Evolutionary conservation across 768 basidiomycete genomes (phyloP).

Genomic region (Rhizopogon roseolus): DNA sequence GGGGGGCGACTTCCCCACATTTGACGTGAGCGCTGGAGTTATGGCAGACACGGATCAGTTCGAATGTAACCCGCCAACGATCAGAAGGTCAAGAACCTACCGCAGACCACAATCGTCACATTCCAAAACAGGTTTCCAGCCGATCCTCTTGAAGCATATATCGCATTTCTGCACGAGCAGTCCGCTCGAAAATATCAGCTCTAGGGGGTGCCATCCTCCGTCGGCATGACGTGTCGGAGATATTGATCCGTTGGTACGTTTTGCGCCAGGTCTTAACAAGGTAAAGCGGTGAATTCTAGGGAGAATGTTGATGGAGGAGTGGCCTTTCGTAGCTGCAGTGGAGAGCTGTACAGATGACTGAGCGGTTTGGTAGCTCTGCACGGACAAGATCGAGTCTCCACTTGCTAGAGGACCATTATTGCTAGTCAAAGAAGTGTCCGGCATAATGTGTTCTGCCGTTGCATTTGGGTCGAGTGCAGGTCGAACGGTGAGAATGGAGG

Average conservation of each 20-base stretch:
- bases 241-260: conserved; percentile 37
- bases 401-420: conserved; percentile 34
- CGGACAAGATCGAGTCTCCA: conserved; percentile 47
- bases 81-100: conserved; percentile 31
- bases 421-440: conserved; percentile 26
- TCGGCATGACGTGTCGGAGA: conserved; percentile 25
- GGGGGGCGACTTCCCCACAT: conserved; percentile 79
- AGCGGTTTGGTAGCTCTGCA: conserved; percentile 64
- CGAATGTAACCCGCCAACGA: conserved; percentile 1
- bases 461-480: conserved; percentile 48
- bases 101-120: conserved; percentile 88
- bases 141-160: conserved; percentile 75
- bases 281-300: conserved; percentile 82
- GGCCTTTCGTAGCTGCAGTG: conserved; percentile 71
- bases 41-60: conserved; percentile 7
- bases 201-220: conserved; percentile 69
- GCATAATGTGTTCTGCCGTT: conserved; percentile 35
- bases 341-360: conserved; percentile 42
- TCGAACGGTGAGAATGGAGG: conserved; percentile 70
- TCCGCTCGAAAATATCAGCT: conserved; percentile 72
- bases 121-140: conserved; percentile 80
- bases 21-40: conserved; percentile 71
- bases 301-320: conserved; percentile 57
- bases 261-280: conserved; percentile 73
- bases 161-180: conserved; percentile 75